phyloP scores from a whole-genome alignment of 2,329 filamentous ascomycete species.

The Pseudogymnoascus sp. region DNA sequence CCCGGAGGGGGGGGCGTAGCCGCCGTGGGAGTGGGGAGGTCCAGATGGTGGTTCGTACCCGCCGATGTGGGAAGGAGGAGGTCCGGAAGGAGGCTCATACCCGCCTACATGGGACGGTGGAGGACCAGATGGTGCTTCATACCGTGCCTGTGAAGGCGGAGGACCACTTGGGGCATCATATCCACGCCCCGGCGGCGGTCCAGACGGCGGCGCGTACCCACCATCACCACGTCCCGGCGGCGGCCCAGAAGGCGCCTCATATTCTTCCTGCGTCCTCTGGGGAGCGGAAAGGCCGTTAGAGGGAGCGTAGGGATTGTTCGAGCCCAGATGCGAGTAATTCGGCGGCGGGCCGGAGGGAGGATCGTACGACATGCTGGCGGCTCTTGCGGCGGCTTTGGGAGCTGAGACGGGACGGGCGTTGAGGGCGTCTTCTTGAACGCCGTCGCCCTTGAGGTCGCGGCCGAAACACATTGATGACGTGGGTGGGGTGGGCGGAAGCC shows the following conservation, averaged over 20 bases:
- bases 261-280: not conserved
- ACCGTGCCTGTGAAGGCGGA: not conserved
- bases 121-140: not conserved
- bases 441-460: not conserved
- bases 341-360: not conserved
- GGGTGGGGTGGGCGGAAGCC: not conserved
- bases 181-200: not conserved
- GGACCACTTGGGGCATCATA: not conserved
- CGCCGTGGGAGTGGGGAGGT: conserved; percentile 13
- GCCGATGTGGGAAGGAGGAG: conserved; percentile 6
- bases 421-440: not conserved
- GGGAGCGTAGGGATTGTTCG: not conserved
- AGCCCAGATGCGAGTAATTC: not conserved
- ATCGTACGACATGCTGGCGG: not conserved
- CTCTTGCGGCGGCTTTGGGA: not conserved
- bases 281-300: not conserved
- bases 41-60: not conserved
- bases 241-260: not conserved
- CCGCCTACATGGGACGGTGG: conserved; percentile 4
- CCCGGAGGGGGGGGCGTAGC: conserved; percentile 24
- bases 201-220: conserved; percentile 14
- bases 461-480: conserved; percentile 2
- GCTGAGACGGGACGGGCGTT: not conserved
- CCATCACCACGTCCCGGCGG: conserved; percentile 8
- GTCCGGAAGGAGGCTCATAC: not conserved